A percentile compares a stretch with the other conserved stretches of the same genome.
Conservation (phyloP, 345 rosid genomes). For the Salix arbutifolia region DNA sequence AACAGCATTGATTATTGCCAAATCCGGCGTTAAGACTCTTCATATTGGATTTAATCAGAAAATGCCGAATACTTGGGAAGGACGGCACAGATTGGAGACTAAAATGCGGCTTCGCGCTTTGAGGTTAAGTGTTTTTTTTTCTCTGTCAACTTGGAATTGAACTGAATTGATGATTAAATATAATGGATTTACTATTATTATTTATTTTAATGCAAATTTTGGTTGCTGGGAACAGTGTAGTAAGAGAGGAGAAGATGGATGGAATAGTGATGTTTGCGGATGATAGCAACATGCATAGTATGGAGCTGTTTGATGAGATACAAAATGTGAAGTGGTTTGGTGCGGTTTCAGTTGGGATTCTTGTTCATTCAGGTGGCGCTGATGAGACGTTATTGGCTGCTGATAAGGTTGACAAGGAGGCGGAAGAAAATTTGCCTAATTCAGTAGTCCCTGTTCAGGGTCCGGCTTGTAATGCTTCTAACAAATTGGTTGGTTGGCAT, state of each 20-base stretch:
- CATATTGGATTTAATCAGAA: constrained; percentile 59
- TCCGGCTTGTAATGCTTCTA: constrained; percentile 82
- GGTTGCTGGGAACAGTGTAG: constrained; percentile 46
- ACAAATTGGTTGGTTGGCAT: constrained; percentile 80
- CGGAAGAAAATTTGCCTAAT: constrained; percentile 25
- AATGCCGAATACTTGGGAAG: constrained; percentile 83
- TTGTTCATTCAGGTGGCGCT: constrained; percentile 48
- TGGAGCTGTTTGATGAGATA: constrained; percentile 92
- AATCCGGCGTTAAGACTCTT: constrained; percentile 56
- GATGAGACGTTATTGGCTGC: constrained; percentile 41
- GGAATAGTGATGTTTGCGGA: constrained; percentile 92
- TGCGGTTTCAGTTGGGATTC: constrained; percentile 78
- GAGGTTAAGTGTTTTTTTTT: constrained; percentile 34
- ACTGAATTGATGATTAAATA: not conserved
- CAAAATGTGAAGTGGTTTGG: constrained; percentile 93
- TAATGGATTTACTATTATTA: not conserved
- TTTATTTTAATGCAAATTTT: constrained; percentile 13
- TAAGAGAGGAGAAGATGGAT: constrained; percentile 83
- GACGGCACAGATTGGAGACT: constrained; percentile 61
- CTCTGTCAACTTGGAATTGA: not conserved
- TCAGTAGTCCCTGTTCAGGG: constrained; percentile 75
- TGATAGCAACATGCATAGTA: constrained; percentile 95
- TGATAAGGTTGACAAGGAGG: constrained; percentile 26
- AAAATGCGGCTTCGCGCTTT: constrained; percentile 82
- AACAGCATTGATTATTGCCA: constrained; percentile 59